Evolutionary conservation across 148 eudicot species (phyloP).

Genomic region (Linanthus parryae): DNA sequence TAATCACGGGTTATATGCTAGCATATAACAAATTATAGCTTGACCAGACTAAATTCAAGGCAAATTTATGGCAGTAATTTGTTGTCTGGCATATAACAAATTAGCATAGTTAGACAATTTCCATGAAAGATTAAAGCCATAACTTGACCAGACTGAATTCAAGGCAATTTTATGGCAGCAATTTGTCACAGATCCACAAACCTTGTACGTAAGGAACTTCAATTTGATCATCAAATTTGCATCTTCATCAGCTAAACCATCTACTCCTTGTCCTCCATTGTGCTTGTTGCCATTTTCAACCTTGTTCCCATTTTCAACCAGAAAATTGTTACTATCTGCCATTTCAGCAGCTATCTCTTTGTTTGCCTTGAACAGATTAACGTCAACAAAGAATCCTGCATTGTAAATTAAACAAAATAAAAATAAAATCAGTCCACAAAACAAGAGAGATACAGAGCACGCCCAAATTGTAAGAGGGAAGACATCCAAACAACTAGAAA

Average conservation of each 20-base stretch:
- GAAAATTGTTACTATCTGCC: conserved; percentile 22
- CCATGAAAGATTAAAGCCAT: no score
- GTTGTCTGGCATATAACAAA: no score
- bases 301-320: no score
- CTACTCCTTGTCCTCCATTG: conserved; percentile 26
- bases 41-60: no score
- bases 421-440: not conserved
- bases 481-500: no score
- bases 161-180: no score
- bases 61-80: no score
- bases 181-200: conserved; percentile 6
- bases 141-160: no score
- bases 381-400: conserved; percentile 90
- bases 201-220: conserved; percentile 95
- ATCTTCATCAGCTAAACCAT: conserved; percentile 86
- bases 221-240: conserved; percentile 93
- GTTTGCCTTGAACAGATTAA: conserved; percentile 65
- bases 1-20: no score
- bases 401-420: not conserved
- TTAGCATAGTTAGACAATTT: no score
- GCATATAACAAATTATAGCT: no score
- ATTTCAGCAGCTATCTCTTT: conserved; percentile 38
- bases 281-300: conserved; percentile 16
- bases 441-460: not conserved
- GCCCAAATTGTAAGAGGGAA: no score